Evolutionary conservation across 148 eudicot genomes (phyloP).

Genomic region (Nepenthes gracilis): DNA sequence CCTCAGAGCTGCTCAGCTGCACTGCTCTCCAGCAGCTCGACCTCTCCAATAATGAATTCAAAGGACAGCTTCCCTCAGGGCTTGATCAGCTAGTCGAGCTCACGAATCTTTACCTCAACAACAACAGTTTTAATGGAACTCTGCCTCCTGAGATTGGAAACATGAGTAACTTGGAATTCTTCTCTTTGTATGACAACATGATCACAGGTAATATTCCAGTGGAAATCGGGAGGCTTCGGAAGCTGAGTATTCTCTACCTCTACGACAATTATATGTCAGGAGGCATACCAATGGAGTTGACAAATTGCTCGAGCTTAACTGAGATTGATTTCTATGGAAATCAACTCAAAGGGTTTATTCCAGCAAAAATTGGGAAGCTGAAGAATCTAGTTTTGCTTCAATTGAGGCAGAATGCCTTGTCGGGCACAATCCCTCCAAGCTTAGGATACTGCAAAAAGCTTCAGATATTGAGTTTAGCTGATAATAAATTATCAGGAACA

Average conservation of each 20-base stretch:
- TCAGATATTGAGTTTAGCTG: slow-evolving; percentile 50
- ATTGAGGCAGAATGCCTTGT: slow-evolving; percentile 77
- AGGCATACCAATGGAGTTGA: slow-evolving; percentile 56
- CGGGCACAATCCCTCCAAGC: slow-evolving; percentile 62
- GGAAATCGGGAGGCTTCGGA: slow-evolving; percentile 57
- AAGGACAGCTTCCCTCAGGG: slow-evolving; percentile 44
- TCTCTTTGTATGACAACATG: slow-evolving; percentile 50
- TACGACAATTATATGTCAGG: slow-evolving; percentile 80
- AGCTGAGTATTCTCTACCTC: slow-evolving; percentile 51
- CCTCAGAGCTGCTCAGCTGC: slow-evolving; percentile 42
- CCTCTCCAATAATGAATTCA: slow-evolving; percentile 53
- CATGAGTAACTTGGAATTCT: slow-evolving; percentile 40
- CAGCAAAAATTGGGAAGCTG: slow-evolving; percentile 56
- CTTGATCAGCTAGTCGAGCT: slow-evolving; percentile 40
- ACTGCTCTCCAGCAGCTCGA: slow-evolving; percentile 52
- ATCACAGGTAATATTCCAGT: slow-evolving; percentile 56
- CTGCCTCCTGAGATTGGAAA: slow-evolving; percentile 67
- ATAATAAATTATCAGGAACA: slow-evolving; percentile 60
- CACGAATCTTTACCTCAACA: slow-evolving; percentile 75
- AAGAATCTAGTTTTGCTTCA: slow-evolving; percentile 52
- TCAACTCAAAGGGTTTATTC: slow-evolving; percentile 59
- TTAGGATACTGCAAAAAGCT: slow-evolving; percentile 72
- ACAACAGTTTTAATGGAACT: slow-evolving; percentile 67
- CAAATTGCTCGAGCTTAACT: slow-evolving; percentile 53
- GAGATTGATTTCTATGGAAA: slow-evolving; percentile 80